Evolutionary conservation across 345 rosid species (phyloP), one percentile per base, ranked within the genome.

Genomic region (Ailanthus altissimus): DNA sequence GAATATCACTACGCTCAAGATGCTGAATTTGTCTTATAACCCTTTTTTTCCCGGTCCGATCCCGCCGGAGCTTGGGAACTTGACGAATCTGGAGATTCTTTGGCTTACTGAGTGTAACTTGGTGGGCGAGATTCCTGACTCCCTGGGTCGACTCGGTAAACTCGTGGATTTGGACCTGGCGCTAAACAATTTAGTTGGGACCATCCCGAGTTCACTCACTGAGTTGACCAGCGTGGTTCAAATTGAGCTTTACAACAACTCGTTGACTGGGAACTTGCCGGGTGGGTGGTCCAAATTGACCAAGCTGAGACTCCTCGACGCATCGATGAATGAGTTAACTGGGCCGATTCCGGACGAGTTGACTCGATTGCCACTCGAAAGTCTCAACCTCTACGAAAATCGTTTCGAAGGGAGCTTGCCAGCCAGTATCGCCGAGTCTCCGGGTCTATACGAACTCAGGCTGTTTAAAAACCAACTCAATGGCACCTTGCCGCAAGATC

Each of bases 171-270:
- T 97, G 67, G 99, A 97, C 88, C 80, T 97, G 28, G 97, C 98
- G 8, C 25, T 91, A 28, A 97, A 97, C 83, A 82, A 75, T 16
- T 77, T 97, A 5, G 83, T 20, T 40, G 99, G 98, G 0, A 23
- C 68, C 4, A 83, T 97, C n/a, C 99, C 99, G 71, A 79, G 84
- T 70, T 91, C 96, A 4, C 82, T 97, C 82, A 82, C 90, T n/a
- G 87, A 81, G 81, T 68, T 97, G 78, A 56, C 76, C 32, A 88
- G 87, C 36, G 79, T 97, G 25, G 89, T 92, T 51, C 99, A 97
- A 82, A 87, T 97, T 61, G 99, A 97, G 89, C 93, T 97, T 3
- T 97, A 94, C 79, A 94, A 97, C 86, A 97, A 97, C 94, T 87
- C 97, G 72, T 73, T 97, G 71, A 85, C 88, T 26, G 99, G 99